A percentile compares a stretch with the other conserved stretches of the same genome.
These are phyloP conservation scores for Epichloe sylvatica DNA, from an alignment of 2,329 filamentous ascomycete species.

Conservation along the genomic window DNA sequence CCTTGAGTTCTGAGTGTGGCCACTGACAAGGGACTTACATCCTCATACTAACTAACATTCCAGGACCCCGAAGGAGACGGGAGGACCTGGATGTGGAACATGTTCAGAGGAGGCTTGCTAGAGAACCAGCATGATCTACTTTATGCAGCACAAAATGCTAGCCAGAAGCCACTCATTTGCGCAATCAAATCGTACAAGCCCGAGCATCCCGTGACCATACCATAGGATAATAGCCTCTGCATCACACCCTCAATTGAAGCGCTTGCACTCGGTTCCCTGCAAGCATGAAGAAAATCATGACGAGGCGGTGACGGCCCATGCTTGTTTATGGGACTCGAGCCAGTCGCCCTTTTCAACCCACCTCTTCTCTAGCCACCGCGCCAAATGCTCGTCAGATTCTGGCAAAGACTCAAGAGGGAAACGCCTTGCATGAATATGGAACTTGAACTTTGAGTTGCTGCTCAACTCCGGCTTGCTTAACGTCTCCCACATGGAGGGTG, in stretches of 20 bases:
- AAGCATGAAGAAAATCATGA: background rate
- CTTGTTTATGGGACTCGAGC: constrained; percentile 23
- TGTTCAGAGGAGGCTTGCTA: no score
- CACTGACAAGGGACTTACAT: no score
- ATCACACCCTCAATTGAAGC: background rate
- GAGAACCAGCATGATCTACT: no score
- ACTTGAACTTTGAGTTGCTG: constrained; percentile 25
- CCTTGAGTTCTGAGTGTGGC: no score
- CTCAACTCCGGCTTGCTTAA: constrained; percentile 28
- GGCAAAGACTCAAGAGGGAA: constrained; percentile 36
- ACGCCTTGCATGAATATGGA: constrained; percentile 35
- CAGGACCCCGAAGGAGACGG: no score
- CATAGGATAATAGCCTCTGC: background rate
- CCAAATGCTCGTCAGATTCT: constrained; percentile 31
- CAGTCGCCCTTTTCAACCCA: constrained; percentile 41
- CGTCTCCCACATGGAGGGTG: constrained; percentile 40
- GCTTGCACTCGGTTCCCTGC: background rate
- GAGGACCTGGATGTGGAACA: no score
- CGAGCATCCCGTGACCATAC: background rate
- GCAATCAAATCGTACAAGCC: background rate
- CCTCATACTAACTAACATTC: no score
- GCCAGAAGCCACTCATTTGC: background rate
- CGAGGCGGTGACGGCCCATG: constrained; percentile 6
- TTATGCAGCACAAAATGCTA: background rate
- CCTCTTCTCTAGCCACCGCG: constrained; percentile 36